Base-by-base conservation (phyloP, 208 protist species). In the Trypanosoma cruzi region DNA sequence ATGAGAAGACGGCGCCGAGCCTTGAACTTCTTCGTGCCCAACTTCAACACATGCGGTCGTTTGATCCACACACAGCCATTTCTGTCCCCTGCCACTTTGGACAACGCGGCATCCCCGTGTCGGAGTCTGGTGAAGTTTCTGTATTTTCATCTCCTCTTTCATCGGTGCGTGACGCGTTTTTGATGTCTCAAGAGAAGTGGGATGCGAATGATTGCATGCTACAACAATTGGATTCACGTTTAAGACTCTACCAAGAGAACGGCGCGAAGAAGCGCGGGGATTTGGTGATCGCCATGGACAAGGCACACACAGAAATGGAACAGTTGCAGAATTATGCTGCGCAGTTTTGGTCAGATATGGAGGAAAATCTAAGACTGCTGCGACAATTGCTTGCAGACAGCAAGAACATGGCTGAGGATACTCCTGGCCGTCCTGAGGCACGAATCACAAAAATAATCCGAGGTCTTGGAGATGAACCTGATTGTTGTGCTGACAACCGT, bases 21-120 rank as follows among this genome's bases (percentile, higher is more conserved):
- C 66, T 71, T 42, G 32, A 44, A 14, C 46, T 53, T 20, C 57
- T 71, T 0, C 66, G 66, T 55, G 26, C 10, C 18, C 66, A 71
- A 46, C 57, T 71, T 52, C 42, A 58, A 40, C 31, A 49, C 31
- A 71, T 71, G 66, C 66, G 57, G 8, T 46, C 63, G 57, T 16
- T 34, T n/a, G 40, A 28, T 22, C 7, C 14, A 24, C 58, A 22
- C 28, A 18, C 22, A 31, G 37, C 37, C 0, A 26, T n/a, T 32
- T 2, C 7, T 46, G 22, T 34, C n/a, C 37, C 13, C 36, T 44
- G 14, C 3, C 16, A 6, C 1, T 3, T 26, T 26, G 22, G 0
- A 5, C 58, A 34, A 22, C 32, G 26, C 18, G 20, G 58, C 37
- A 37, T 34, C 5, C 24, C 2, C 37, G 28, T 34, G 22, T 1